Base-by-base conservation (phyloP, 176 grass and related monocot genomes). In the Rhynchospora tenuis region DNA sequence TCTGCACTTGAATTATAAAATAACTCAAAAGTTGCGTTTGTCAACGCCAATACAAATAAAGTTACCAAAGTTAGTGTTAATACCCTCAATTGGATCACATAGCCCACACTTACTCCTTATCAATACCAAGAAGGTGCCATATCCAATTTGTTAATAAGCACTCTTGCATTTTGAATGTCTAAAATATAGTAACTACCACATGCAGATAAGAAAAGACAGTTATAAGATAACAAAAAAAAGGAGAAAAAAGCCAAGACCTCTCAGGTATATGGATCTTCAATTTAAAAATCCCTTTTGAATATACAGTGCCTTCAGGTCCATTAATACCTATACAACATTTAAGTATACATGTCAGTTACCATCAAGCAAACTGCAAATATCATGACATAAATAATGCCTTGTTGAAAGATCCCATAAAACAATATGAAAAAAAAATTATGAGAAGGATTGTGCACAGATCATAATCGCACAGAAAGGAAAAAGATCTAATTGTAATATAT, bases 201-300 rank as follows among this genome's bases (percentile, higher is more conserved):
- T 68, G 60, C 6, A 51, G 7, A 64, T 26, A 67, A 79, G 7
- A 52, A 22, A 81, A 81, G 46, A 60, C 19, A 85, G 59, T 51
- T 33, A 29, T 43, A 62, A 12, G 14, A 57, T 28, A 33, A 62
- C 46, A 45, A 84, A 57, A 56, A 38, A 78, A 78, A 56, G 6
- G 64, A 38, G 28, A 70, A 14, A 70, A 28, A 22, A 24, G 8
- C 12, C 7, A 22, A 55, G 14, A 94, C 92, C 90, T 98, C 84
- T 94, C 92, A 85, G 92, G 89, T 83, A 98, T 91, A 89, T 91
- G 87, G 59, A 98, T 98, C 72, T 91, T 98, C 60, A 94, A n/a
- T 85, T 83, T 81, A 44, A 94, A 98, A 85, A 83, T 73, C 83
- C 92, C 95, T 60, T 92, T 91, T 11, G 89, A 86, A 80, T 98